Percentiles rank a stretch among this genome's conserved stretches.
Conservation (phyloP, 1,284 basidiomycete species). For the Moesziomyces sp. region DNA sequence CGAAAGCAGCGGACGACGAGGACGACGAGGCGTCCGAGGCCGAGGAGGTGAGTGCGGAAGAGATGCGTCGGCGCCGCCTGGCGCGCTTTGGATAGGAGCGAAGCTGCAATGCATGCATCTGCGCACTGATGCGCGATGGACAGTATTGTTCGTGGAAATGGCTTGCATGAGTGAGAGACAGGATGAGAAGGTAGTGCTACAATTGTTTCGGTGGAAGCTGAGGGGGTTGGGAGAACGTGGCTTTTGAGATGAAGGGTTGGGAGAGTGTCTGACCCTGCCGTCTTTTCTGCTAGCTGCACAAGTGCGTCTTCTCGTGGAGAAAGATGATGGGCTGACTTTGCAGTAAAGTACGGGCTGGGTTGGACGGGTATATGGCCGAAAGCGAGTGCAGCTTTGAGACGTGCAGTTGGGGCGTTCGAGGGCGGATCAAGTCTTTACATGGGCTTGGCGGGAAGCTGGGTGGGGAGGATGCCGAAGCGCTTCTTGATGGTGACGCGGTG, state of each 20-base stretch:
- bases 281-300: too few relatives aligned
- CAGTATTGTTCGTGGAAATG: conserved; percentile 3
- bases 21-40: conserved; percentile 52
- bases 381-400: too few relatives aligned
- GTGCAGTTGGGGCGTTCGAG: too few relatives aligned
- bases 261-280: conserved; percentile 7
- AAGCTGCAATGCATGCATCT: conserved; percentile 2
- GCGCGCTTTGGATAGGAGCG: conserved; percentile 43
- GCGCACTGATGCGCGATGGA: too few relatives aligned
- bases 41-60: conserved; percentile 53
- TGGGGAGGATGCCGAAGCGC: conserved; percentile 63
- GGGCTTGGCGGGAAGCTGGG: conserved; percentile 57
- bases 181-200: conserved; percentile 26
- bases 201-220: conserved; percentile 2
- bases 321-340: too few relatives aligned
- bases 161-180: conserved; percentile 9
- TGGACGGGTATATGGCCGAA: conserved; percentile 35
- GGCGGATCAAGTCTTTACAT: conserved; percentile 30
- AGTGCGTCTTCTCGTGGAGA: too few relatives aligned
- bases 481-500: conserved; percentile 67
- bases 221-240: not conserved
- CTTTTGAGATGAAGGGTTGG: not conserved
- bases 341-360: not conserved
- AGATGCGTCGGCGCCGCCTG: conserved; percentile 51
- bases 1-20: conserved; percentile 34